phyloP scores from a whole-genome alignment of 352 stramenopile species.

The Saprolegnia diclina region DNA sequence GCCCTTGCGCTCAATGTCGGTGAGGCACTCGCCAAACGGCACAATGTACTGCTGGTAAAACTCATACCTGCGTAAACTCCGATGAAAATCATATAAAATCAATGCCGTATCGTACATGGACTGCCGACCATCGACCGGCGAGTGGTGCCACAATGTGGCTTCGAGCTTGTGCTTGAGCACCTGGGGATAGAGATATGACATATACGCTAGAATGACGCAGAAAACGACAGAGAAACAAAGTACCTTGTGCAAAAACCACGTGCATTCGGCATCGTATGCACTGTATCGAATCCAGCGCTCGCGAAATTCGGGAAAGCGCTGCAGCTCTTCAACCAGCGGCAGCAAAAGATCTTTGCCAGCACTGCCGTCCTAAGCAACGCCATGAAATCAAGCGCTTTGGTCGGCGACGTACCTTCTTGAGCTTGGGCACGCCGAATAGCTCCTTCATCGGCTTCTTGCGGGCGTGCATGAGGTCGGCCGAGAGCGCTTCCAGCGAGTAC shows the following conservation, averaged over 20 bases:
- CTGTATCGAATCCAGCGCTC: conserved; percentile 95
- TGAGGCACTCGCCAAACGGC: conserved; percentile 97
- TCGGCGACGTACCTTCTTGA: conserved; percentile 68
- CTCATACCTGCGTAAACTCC: conserved; percentile 39
- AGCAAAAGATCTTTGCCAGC: conserved; percentile 80
- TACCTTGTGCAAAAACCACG: conserved; percentile 89
- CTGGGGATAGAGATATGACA: no score
- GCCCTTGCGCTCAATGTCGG: conserved; percentile 96
- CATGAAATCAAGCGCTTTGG: not conserved
- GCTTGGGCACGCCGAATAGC: conserved; percentile 91
- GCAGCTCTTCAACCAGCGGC: conserved; percentile 72
- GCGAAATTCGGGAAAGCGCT: conserved; percentile 82
- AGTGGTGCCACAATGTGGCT: conserved; percentile 84
- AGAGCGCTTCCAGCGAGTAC: conserved; percentile 95
- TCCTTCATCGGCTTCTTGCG: conserved; percentile 98
- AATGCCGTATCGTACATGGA: not conserved
- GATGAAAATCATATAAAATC: not conserved
- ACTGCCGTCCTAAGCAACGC: conserved; percentile 70
- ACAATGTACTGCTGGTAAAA: conserved; percentile 97
- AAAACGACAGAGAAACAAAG: no score
- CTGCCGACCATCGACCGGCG: conserved; percentile 8
- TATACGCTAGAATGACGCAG: not conserved
- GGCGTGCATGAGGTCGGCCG: conserved; percentile 69
- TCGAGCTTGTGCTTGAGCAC: conserved; percentile 86
- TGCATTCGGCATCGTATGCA: conserved; percentile 95